These are phyloP conservation scores for Aureobasidium melanogenum DNA, from an alignment of 2,329 filamentous ascomycete species.

Conservation along the genomic window DNA sequence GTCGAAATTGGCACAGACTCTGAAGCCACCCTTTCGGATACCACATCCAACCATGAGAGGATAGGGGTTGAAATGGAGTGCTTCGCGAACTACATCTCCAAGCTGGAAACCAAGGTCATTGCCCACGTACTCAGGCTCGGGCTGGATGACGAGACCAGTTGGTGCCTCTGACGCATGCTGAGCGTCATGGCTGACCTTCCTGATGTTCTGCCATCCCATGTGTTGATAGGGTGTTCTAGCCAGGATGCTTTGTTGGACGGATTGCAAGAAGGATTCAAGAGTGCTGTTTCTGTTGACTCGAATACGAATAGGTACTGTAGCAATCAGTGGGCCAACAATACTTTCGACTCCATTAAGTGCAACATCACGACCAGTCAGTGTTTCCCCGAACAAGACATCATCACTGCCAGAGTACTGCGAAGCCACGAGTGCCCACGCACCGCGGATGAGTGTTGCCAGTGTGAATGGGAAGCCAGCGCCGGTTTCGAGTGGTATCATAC, in stretches of 20 bases:
- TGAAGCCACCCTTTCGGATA: constrained; percentile 34
- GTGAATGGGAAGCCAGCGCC: constrained; percentile 22
- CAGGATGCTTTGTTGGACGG: constrained; percentile 16
- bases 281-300: constrained; percentile 21
- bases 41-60: constrained; percentile 42
- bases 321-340: constrained; percentile 30
- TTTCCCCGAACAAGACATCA: constrained; percentile 29
- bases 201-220: constrained; percentile 29
- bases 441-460: constrained; percentile 23
- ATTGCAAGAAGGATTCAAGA: constrained; percentile 18
- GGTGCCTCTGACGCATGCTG: constrained; percentile 48
- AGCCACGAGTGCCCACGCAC: constrained; percentile 26
- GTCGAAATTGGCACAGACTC: constrained; percentile 21
- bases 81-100: constrained; percentile 16
- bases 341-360: constrained; percentile 26
- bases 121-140: constrained; percentile 18
- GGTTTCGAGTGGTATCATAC: constrained; percentile 14
- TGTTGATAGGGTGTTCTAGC: constrained; percentile 30
- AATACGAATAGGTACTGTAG: constrained; percentile 31
- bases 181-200: constrained; percentile 40
- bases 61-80: constrained; percentile 27
- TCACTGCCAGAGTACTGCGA: constrained; percentile 21
- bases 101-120: constrained; percentile 18
- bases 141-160: constrained; percentile 47
- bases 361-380: constrained; percentile 28